These are phyloP conservation scores for Fraxinus cuspidata DNA, from an alignment of 257 asterid genomes.

Conservation along the genomic window DNA sequence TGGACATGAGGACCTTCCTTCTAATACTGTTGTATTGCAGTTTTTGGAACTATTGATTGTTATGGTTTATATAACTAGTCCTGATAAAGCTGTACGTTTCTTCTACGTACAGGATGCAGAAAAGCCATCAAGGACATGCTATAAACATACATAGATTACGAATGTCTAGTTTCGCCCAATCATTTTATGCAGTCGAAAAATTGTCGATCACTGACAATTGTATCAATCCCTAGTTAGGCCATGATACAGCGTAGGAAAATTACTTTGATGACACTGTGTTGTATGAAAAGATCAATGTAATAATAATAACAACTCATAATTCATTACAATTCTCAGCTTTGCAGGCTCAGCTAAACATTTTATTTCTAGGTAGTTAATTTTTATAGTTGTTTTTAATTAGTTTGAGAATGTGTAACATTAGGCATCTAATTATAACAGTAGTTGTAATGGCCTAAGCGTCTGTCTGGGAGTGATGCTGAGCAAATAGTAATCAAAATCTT, in stretches of 20 bases:
- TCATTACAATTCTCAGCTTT: constrained; percentile 15
- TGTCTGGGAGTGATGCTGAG: too few relatives aligned
- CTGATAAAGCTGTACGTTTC: neutral
- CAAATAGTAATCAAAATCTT: too few relatives aligned
- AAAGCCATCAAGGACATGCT: neutral
- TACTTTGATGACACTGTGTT: constrained; percentile 11
- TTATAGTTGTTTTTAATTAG: neutral
- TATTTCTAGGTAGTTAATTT: constrained; percentile 20
- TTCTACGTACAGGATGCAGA: neutral
- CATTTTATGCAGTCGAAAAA: neutral
- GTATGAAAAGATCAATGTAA: constrained; percentile 22
- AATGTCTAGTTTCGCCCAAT: neutral
- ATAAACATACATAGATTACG: constrained; percentile 9
- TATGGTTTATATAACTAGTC: neutral
- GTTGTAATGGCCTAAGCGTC: neutral
- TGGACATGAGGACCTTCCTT: too few relatives aligned
- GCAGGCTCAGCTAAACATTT: constrained; percentile 5
- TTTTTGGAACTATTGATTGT: neutral
- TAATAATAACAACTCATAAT: constrained; percentile 11
- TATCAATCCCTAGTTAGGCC: constrained; percentile 11
- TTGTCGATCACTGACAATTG: neutral
- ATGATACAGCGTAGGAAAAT: constrained; percentile 13
- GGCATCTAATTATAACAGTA: neutral
- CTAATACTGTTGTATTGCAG: too few relatives aligned
- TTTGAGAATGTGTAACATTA: neutral